Conservation (phyloP, 2,329 filamentous ascomycete species). For the Penicillium sp. region DNA sequence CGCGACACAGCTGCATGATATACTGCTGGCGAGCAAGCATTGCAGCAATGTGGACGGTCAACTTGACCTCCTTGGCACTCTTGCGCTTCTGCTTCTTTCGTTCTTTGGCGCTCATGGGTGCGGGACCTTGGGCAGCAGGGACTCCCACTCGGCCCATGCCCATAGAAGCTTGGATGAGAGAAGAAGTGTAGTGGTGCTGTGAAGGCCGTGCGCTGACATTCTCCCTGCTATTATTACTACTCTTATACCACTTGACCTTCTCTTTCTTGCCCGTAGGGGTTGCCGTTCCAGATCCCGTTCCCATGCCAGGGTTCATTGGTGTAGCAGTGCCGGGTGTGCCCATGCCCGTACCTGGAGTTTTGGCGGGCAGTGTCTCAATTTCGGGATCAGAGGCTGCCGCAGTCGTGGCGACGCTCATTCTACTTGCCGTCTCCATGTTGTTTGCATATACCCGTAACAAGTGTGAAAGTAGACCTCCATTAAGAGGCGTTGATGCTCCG, state of each 20-base stretch:
- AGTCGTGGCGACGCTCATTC: slow-evolving; percentile 27
- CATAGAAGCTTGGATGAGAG: slow-evolving; percentile 33
- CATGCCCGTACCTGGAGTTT: slow-evolving; percentile 9
- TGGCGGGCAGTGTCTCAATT: slow-evolving; percentile 22
- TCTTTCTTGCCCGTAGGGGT: slow-evolving; percentile 30
- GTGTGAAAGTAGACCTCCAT: slow-evolving; percentile 66
- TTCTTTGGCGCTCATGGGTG: slow-evolving; percentile 25
- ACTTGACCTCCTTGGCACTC: slow-evolving; percentile 46
- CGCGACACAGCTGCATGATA: slow-evolving; percentile 36
- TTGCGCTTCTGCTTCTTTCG: slow-evolving; percentile 47
- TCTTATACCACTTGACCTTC: slow-evolving; percentile 39
- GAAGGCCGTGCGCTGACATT: not conserved
- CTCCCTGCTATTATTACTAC: slow-evolving; percentile 23
- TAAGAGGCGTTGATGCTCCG: slow-evolving; percentile 22
- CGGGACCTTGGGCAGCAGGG: slow-evolving; percentile 27
- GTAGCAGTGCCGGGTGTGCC: slow-evolving; percentile 9
- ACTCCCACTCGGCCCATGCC: slow-evolving; percentile 31
- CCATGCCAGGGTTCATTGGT: not conserved
- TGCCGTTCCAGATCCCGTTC: not conserved
- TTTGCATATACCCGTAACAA: slow-evolving; percentile 69
- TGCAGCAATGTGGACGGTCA: slow-evolving; percentile 63
- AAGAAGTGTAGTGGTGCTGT: slow-evolving; percentile 30
- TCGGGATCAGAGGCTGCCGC: slow-evolving; percentile 23
- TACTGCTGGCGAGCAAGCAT: slow-evolving; percentile 62
- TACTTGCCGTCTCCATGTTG: slow-evolving; percentile 41